phyloP scores from a whole-genome alignment of 345 rosid species.

The Trapa bicornis region DNA sequence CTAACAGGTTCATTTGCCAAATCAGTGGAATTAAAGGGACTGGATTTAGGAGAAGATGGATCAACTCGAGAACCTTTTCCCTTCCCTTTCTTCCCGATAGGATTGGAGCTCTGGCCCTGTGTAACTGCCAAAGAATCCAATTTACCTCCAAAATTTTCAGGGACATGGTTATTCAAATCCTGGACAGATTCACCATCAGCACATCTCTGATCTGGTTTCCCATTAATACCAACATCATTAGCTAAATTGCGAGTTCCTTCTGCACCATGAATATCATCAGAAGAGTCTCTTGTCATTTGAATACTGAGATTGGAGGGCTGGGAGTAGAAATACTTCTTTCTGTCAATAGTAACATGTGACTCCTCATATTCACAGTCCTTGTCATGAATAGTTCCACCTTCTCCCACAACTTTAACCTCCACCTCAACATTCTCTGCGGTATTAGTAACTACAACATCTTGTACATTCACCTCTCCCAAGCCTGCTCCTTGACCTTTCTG shows the following conservation, averaged over 20 bases:
- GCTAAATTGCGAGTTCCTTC: constrained; percentile 22
- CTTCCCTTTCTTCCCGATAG: constrained; percentile 41
- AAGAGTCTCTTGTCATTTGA: constrained; percentile 41
- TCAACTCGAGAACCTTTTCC: constrained; percentile 41
- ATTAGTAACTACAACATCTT: constrained; percentile 30
- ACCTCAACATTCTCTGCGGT: constrained; percentile 33
- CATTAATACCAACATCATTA: constrained; percentile 16
- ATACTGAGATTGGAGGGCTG: constrained; percentile 60
- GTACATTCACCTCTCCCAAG: constrained; percentile 25
- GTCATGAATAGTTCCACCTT: constrained; percentile 22
- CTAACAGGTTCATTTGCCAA: constrained; percentile 38
- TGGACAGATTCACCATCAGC: constrained; percentile 20
- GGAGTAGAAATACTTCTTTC: constrained; percentile 42
- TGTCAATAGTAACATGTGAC: constrained; percentile 19
- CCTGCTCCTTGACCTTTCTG: constrained; percentile 26
- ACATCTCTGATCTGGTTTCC: constrained; percentile 19
- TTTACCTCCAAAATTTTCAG: constrained; percentile 23
- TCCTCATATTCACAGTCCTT: constrained; percentile 25
- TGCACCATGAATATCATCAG: constrained; percentile 21
- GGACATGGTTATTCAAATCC: constrained; percentile 20
- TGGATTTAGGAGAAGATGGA: constrained; percentile 30
- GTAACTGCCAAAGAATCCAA: constrained; percentile 16
- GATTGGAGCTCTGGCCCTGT: constrained; percentile 20
- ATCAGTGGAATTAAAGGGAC: constrained; percentile 48
- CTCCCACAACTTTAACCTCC: constrained; percentile 45